A percentile compares a stretch with the other conserved stretches of the same genome.
These are phyloP conservation scores for Paragyromitra xinjiangensis DNA, from an alignment of 495 filamentous ascomycete species.

Conservation along the genomic window DNA sequence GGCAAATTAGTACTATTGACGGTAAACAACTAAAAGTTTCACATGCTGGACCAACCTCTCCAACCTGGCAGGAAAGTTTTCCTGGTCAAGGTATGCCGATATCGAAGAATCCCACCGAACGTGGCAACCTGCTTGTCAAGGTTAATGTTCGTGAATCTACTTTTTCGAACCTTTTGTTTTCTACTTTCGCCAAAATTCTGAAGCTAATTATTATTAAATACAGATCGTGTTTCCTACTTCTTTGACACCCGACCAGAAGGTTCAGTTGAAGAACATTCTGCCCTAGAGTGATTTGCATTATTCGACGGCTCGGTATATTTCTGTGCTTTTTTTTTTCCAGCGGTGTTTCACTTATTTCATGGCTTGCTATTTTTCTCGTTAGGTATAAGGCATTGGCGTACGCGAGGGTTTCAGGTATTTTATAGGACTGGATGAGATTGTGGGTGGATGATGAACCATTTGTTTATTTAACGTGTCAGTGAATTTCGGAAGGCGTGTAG, in stretches of 20 bases:
- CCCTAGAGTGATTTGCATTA: conserved; percentile 41
- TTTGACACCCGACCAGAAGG: conserved; percentile 79
- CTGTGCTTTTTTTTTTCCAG: not conserved
- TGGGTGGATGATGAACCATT: conserved; percentile 4
- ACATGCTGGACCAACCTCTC: conserved; percentile 82
- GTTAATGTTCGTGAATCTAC: conserved; percentile 75
- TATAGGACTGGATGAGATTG: conserved; percentile 18
- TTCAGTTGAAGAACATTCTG: conserved; percentile 78
- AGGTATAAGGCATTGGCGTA: conserved; percentile 46
- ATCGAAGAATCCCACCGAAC: conserved; percentile 81
- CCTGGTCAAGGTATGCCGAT: conserved; percentile 89
- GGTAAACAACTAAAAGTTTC: conserved; percentile 79
- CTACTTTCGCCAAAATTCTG: not conserved
- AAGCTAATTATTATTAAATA: not conserved
- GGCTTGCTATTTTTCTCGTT: conserved; percentile 29
- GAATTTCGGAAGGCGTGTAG: no score
- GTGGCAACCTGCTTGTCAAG: conserved; percentile 87
- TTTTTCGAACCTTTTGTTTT: not conserved
- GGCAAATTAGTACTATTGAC: conserved; percentile 92
- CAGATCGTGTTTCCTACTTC: conserved; percentile 72
- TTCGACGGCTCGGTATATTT: not conserved
- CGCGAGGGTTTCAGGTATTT: conserved; percentile 40
- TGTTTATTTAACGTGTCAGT: no score
- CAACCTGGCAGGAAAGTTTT: conserved; percentile 80
- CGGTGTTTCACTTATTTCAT: conserved; percentile 11